Conservation (phyloP, 176 grass and related monocot species). For the Paspalum vaginatum region DNA sequence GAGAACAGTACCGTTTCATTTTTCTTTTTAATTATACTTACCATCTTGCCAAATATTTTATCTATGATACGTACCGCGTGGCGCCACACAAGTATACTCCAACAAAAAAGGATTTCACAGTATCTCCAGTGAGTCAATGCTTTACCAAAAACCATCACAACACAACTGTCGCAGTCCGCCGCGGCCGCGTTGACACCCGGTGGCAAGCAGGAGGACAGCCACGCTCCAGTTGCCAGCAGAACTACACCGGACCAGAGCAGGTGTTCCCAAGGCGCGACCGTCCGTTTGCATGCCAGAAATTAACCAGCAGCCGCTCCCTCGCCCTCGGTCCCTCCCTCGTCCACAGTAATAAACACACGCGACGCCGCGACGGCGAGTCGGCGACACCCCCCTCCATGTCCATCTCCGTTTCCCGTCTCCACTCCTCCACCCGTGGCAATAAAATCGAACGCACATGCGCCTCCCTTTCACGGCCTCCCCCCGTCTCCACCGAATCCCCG, state of each 20-base stretch:
- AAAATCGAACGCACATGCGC: constrained; percentile 14
- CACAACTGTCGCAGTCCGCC: neutral
- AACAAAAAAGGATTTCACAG: neutral
- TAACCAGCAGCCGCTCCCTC: neutral
- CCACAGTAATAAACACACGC: too few relatives aligned
- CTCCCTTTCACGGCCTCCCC: constrained; percentile 40
- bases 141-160: neutral
- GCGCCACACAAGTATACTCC: neutral
- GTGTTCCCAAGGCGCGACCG: constrained; percentile 3
- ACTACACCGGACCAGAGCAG: constrained; percentile 6
- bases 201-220: neutral
- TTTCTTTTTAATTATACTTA: too few relatives aligned
- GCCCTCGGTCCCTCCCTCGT: neutral
- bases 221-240: constrained; percentile 8
- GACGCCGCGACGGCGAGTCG: too few relatives aligned
- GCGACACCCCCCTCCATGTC: neutral
- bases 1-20: too few relatives aligned
- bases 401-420: neutral
- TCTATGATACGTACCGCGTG: too few relatives aligned
- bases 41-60: too few relatives aligned
- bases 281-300: constrained; percentile 23
- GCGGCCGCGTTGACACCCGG: neutral
- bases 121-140: neutral
- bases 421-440: neutral
- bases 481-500: constrained; percentile 39